Evolutionary conservation across 345 rosid genomes (phyloP), one percentile per base, ranked within the genome.

Genomic region (Citropsis articulata): DNA sequence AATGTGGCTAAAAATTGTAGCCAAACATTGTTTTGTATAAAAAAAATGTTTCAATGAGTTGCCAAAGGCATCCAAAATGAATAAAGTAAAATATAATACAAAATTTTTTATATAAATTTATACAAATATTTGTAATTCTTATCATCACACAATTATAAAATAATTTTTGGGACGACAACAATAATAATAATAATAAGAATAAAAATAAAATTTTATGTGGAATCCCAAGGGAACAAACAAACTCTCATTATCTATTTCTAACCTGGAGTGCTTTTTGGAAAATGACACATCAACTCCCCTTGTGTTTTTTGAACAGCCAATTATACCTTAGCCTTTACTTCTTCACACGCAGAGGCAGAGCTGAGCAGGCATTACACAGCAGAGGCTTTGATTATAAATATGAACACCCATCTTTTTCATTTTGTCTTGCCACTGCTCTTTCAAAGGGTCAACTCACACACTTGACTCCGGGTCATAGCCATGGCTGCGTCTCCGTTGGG

Each of bases 251-350:
- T 80, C 50, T 73, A 35, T 57, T 36, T 45, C 50, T 2, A 45
- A 12, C 48, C 66, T 76, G 76, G 77, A 31, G 33, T 67, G 38
- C 62, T 30, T 42, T 25, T 33, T 24, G 19, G 83, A 79, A 84
- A 84, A 83, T 71, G 84, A 85, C 81, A 69, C 45, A 74, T 77
- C 80, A 77, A 73, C 48, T 3, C 80, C 79, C 30, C 57, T 22
- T 55, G 56, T 62, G 1, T 40, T 28, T 33, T 59, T 48, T 5
- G 62, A 76, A 79, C 65, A 66, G 56, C 66, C 78, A 79, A 73
- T 71, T 76, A 73, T 66, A 74, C 81, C 83, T 65, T 30, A 38
- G n/a, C 65, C 65, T 69, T 76, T 68, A 64, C 56, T 77, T 73
- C 83, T 42, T 33, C 16, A 9, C 66, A 24, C 40, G 38, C 38